A percentile compares a stretch with the other conserved stretches of the same genome.
Evolutionary conservation across 805 yeast species (phyloP).

Genomic region (Pichia nanzhaoensis): DNA sequence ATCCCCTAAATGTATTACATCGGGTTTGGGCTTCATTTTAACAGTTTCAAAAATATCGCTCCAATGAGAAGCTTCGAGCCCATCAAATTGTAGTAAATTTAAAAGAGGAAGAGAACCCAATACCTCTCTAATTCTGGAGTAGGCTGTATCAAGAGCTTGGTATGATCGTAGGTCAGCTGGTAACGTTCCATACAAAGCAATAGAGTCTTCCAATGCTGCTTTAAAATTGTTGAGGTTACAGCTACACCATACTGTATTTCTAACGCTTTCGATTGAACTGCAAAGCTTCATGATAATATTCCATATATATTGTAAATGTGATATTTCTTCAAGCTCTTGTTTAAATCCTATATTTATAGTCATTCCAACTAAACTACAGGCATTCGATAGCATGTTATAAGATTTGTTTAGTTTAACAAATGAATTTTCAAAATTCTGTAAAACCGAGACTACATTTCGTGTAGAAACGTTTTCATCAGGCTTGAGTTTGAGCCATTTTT

Average conservation of each 20-base stretch:
- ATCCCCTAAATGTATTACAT: constrained; percentile 43
- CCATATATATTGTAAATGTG: constrained; percentile 60
- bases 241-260: constrained; percentile 41
- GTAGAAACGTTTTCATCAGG: constrained; percentile 38
- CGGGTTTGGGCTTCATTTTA: constrained; percentile 10
- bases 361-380: constrained; percentile 31
- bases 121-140: constrained; percentile 35
- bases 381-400: constrained; percentile 23
- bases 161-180: constrained; percentile 60
- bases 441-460: constrained; percentile 34
- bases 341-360: constrained; percentile 19
- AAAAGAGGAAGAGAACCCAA: constrained; percentile 35
- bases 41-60: constrained; percentile 34
- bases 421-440: constrained; percentile 25
- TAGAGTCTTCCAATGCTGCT: constrained; percentile 43
- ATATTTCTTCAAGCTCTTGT: constrained; percentile 40
- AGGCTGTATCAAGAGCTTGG: constrained; percentile 59
- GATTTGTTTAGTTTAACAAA: constrained; percentile 14
- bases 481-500: constrained; percentile 26
- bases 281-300: constrained; percentile 46
- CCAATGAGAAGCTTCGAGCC: constrained; percentile 68
- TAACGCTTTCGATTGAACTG: constrained; percentile 38
- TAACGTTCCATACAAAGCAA: constrained; percentile 40
- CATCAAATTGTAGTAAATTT: constrained; percentile 45
- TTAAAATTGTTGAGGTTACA: constrained; percentile 41